Conservation (phyloP, 805 yeast genomes). For the Metschnikowia noctiluminum region DNA sequence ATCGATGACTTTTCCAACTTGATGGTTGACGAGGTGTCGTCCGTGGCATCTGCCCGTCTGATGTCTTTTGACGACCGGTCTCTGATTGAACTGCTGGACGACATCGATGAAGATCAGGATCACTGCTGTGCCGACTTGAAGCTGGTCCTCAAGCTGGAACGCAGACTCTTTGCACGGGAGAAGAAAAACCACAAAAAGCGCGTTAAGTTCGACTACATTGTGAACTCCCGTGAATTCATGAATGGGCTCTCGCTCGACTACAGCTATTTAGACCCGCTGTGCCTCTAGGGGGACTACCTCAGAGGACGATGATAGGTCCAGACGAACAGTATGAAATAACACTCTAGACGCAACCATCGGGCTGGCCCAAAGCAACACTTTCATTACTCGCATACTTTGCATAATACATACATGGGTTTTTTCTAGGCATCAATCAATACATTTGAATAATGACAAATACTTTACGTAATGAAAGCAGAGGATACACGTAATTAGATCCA, state of each 20-base stretch:
- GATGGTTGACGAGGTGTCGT: constrained; percentile 5
- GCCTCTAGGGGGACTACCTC: constrained; percentile 17
- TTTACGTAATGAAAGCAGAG: no score
- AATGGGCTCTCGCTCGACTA: constrained; percentile 44
- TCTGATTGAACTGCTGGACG: constrained; percentile 6
- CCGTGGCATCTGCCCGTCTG: constrained; percentile 9
- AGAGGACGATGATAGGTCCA: no score
- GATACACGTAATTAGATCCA: no score
- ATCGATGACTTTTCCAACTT: constrained; percentile 3
- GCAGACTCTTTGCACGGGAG: constrained; percentile 2
- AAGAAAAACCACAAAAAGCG: constrained; percentile 20
- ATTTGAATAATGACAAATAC: no score
- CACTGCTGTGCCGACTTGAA: constrained; percentile 14
- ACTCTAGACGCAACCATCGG: background rate
- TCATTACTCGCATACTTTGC: no score
- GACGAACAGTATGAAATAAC: no score
- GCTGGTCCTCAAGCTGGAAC: constrained; percentile 18
- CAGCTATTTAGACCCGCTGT: constrained; percentile 37
- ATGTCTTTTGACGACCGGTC: constrained; percentile 13
- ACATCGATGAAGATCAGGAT: constrained; percentile 14
- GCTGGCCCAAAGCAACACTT: background rate
- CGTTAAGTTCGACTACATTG: constrained; percentile 42
- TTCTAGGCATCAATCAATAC: no score
- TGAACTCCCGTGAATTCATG: constrained; percentile 44
- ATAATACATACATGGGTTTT: no score